phyloP scores from a whole-genome alignment of 176 grass and related monocot species.

The Tillandsia fasciculata region DNA sequence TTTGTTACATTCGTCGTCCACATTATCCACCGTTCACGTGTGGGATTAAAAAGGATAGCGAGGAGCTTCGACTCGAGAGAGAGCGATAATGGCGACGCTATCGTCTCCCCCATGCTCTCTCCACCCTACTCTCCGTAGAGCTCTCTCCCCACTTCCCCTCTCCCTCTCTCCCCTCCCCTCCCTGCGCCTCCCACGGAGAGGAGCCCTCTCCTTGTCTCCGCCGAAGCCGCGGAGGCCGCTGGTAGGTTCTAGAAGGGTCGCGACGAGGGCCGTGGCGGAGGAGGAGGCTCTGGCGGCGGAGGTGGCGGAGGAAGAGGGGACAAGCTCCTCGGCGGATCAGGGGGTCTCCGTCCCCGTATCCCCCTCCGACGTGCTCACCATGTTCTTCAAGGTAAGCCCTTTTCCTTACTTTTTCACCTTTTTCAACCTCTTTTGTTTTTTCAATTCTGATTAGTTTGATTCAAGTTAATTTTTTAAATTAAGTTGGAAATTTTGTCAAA shows the following conservation, averaged over 20 bases:
- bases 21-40: neutral
- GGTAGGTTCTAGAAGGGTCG: neutral
- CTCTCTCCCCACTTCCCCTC: neutral
- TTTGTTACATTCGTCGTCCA: neutral
- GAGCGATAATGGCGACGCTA: slow-evolving; percentile 21
- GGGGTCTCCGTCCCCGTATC: slow-evolving; percentile 25
- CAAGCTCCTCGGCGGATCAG: too few species aligned
- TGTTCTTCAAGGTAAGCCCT: slow-evolving; percentile 36
- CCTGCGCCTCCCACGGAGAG: neutral
- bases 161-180: slow-evolving; percentile 1
- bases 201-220: slow-evolving; percentile 15
- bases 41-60: neutral
- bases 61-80: neutral
- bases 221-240: neutral
- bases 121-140: slow-evolving; percentile 11
- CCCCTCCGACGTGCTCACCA: slow-evolving; percentile 37
- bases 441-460: too few species aligned
- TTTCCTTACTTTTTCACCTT: neutral
- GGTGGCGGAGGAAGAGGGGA: slow-evolving; percentile 1
- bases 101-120: slow-evolving; percentile 26
- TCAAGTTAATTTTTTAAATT: too few species aligned
- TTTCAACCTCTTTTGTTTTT: neutral
- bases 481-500: too few species aligned
- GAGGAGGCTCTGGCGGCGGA: slow-evolving; percentile 1
- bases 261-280: slow-evolving; percentile 6